Percentiles rank a stretch among this genome's conserved stretches.
Evolutionary conservation across 192 early-diverging fungal genomes (phyloP).

Genomic region (Podila verticillata): DNA sequence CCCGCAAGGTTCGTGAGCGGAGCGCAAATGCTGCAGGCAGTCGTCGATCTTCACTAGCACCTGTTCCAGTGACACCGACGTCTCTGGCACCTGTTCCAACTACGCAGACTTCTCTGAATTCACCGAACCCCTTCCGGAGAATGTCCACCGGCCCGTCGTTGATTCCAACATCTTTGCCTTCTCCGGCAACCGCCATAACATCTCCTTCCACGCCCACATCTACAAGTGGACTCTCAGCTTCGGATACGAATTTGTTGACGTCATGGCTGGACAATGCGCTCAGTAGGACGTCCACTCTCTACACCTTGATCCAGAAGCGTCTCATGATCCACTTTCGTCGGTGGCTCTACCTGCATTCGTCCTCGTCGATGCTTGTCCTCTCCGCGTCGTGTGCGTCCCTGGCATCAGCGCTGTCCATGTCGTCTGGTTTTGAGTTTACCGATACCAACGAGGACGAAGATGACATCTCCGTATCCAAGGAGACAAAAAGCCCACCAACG

Average conservation of each 20-base stretch:
- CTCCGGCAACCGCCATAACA: not conserved
- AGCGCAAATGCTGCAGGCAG: conserved; percentile 11
- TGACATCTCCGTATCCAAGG: not conserved
- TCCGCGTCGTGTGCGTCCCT: conserved; percentile 39
- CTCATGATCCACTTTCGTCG: conserved; percentile 44
- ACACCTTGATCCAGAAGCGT: conserved; percentile 39
- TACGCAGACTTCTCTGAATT: not conserved
- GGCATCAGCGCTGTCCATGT: conserved; percentile 42
- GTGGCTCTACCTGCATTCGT: conserved; percentile 42
- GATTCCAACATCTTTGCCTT: not conserved
- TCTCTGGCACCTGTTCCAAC: conserved; percentile 3
- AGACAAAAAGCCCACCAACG: too few species aligned
- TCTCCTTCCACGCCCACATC: not conserved
- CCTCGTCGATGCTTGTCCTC: conserved; percentile 37
- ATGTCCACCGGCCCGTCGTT: conserved; percentile 2
- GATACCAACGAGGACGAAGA: conserved; percentile 4
- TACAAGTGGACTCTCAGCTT: conserved; percentile 8
- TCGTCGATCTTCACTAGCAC: conserved; percentile 13
- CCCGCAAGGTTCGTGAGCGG: conserved; percentile 42
- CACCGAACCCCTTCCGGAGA: not conserved
- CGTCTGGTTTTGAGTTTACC: not conserved
- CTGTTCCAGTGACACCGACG: too few species aligned
- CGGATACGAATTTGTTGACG: conserved; percentile 31
- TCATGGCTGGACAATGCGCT: conserved; percentile 47
- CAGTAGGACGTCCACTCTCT: conserved; percentile 28